Evolutionary conservation across 164 flowering plant genomes (phyloP), one percentile per base, ranked within the genome.

Genomic region (Sextonia rubra): DNA sequence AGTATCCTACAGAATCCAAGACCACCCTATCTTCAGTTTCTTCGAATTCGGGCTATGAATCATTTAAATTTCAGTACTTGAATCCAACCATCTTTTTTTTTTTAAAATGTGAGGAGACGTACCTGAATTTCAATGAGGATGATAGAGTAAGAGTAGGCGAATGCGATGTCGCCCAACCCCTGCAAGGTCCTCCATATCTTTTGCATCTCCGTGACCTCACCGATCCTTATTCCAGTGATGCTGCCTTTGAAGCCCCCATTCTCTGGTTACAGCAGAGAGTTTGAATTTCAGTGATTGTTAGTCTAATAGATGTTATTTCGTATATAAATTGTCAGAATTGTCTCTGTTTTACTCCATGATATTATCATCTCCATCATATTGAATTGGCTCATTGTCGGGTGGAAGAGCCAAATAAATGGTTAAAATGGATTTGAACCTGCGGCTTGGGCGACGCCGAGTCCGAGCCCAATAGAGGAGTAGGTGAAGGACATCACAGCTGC

Each of bases 161-260:
- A 87, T n/a, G 93, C 93, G 5, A 89, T 89, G 77, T 87, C 81
- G 22, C 93, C 93, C 2, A 89, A 84, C 22, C 90, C 90, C 79
- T 87, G 90, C 78, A 89, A 89, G 74, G 83, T 87, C 71, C 88
- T 80, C 93, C 90, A 89, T 60, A 86, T 77, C 75, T 89, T 87
- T 30, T 83, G 82, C 8, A 87, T 78, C 68, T 83, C 69, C 3
- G 87, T 80, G 11, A 87, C 84, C 0, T 79, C 47, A 18, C 86
- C 88, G 12, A 87, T 61, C 78, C 87, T 87, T 27, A 89, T 80
- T 26, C 89, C 91, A 1, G 93, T 87, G 23, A 87, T 74, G 69
- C 88, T 86, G 1, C 93, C 93, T 76, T 60, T 74, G 74, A 89
- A 60, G 0, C 48, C 66, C 49, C 85, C 84, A 32, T 25, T 77